Conservation (phyloP, 108 stramenopile species). For the Aurantiochytrium sp. region DNA sequence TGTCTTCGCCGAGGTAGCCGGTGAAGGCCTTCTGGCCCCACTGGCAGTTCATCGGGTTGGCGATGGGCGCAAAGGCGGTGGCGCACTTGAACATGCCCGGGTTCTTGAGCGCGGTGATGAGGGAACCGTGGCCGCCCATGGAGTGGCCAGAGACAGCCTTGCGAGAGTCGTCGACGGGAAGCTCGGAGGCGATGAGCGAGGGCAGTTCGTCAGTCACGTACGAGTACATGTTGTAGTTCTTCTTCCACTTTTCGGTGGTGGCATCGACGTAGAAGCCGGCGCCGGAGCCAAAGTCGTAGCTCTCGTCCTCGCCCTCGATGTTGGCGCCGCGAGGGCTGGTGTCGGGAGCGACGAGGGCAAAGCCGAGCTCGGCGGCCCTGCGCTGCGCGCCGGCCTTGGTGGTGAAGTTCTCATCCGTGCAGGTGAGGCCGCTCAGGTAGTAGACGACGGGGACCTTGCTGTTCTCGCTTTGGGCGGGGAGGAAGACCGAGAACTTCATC, state of each 20-base stretch:
- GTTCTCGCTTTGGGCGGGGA: neutral
- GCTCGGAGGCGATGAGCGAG: constrained; percentile 42
- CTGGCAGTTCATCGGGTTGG: constrained; percentile 77
- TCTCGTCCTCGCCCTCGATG: constrained; percentile 48
- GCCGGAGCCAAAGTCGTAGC: constrained; percentile 86
- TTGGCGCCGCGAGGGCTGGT: constrained; percentile 81
- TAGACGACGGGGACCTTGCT: constrained; percentile 35
- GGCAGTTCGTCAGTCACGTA: constrained; percentile 87
- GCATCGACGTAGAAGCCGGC: constrained; percentile 97
- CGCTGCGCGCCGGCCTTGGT: constrained; percentile 54
- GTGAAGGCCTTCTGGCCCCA: constrained; percentile 96
- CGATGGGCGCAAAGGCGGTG: constrained; percentile 87
- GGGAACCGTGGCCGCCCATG: constrained; percentile 85
- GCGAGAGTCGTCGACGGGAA: constrained; percentile 43
- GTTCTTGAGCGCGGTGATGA: constrained; percentile 72
- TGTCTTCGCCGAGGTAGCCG: constrained; percentile 73
- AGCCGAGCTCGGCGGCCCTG: constrained; percentile 44
- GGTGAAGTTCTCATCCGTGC: constrained; percentile 88
- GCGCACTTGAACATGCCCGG: constrained; percentile 54
- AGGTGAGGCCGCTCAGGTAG: constrained; percentile 89
- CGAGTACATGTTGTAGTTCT: constrained; percentile 86
- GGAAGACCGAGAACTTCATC: constrained; percentile 6
- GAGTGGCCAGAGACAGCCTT: constrained; percentile 76
- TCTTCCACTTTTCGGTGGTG: constrained; percentile 62
- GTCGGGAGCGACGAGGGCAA: constrained; percentile 88